Percentiles rank a stretch among this genome's conserved stretches.
Conservation (phyloP, 192 early-diverging fungal genomes). For the Gryganskiella cystojenkinii region DNA sequence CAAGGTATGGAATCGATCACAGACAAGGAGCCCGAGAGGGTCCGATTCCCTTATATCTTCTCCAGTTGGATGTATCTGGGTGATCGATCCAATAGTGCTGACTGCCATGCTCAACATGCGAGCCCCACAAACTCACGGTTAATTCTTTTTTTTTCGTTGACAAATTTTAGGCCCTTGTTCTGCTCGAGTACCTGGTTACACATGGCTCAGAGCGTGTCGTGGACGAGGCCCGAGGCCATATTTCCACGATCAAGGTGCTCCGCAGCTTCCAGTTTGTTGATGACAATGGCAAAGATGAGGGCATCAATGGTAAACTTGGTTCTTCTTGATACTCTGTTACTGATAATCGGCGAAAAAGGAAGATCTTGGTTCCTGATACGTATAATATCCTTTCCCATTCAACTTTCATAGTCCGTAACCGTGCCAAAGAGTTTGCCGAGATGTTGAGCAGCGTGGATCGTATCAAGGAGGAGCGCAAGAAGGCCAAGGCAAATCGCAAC, state of each 20-base stretch:
- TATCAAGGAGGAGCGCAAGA: constrained; percentile 88
- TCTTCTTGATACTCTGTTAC: not conserved
- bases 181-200: constrained; percentile 95
- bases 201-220: constrained; percentile 95
- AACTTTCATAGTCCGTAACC: constrained; percentile 72
- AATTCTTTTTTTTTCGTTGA: constrained; percentile 6
- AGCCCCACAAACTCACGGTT: not conserved
- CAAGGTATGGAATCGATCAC: constrained; percentile 70
- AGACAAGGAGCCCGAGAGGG: no score
- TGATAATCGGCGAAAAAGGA: no score
- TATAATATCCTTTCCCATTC: no score
- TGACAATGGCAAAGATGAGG: constrained; percentile 96
- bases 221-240: constrained; percentile 84
- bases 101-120: no score
- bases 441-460: constrained; percentile 80
- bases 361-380: no score
- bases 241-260: constrained; percentile 90
- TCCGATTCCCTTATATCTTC: no score
- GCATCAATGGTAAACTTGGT: constrained; percentile 85
- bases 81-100: no score
- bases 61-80: not conserved
- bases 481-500: constrained; percentile 87
- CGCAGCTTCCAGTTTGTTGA: constrained; percentile 91
- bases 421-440: constrained; percentile 91
- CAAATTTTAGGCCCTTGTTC: constrained; percentile 82